Conservation (phyloP, 106 monocot genomes). For the Cymbidium sinense region DNA sequence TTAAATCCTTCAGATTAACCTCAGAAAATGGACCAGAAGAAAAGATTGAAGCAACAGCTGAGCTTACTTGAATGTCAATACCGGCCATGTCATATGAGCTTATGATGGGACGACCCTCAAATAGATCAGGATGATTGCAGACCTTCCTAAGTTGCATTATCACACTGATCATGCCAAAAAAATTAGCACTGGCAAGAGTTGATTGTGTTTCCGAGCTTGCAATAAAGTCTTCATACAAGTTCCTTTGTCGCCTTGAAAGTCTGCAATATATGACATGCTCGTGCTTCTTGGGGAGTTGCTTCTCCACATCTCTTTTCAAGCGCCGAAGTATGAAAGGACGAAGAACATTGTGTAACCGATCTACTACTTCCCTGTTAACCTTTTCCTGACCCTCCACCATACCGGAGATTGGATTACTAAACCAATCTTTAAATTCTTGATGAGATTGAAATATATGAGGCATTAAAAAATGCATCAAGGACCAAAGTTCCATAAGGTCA, state of each 20-base stretch:
- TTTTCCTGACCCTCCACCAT: conserved; percentile 99
- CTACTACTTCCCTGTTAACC: conserved; percentile 96
- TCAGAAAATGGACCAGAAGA: conserved; percentile 52
- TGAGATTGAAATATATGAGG: conserved; percentile 99
- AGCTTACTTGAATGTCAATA: conserved; percentile 78
- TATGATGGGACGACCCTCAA: conserved; percentile 94
- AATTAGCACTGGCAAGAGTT: conserved; percentile 83
- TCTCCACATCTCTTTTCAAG: conserved; percentile 93
- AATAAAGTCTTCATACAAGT: conserved; percentile 99
- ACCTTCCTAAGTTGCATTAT: conserved; percentile 99
- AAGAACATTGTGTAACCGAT: conserved; percentile 94
- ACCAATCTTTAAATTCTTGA: conserved; percentile 99
- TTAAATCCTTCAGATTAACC: conserved; percentile 61
- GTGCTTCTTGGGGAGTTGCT: conserved; percentile 88
- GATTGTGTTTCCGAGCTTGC: conserved; percentile 96
- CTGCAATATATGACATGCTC: conserved; percentile 94
- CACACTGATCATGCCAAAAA: conserved; percentile 99
- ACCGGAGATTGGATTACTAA: conserved; percentile 93
- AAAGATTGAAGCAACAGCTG: conserved; percentile 48
- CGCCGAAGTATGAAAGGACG: conserved; percentile 96
- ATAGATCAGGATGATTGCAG: conserved; percentile 99
- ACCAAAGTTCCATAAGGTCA: conserved; percentile 99
- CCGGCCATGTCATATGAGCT: conserved; percentile 94
- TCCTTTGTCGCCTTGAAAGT: conserved; percentile 82
- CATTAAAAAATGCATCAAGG: conserved; percentile 99